Base-by-base conservation (phyloP, 441 rosid genomes). In the Pelargonium myrrhifolium region DNA sequence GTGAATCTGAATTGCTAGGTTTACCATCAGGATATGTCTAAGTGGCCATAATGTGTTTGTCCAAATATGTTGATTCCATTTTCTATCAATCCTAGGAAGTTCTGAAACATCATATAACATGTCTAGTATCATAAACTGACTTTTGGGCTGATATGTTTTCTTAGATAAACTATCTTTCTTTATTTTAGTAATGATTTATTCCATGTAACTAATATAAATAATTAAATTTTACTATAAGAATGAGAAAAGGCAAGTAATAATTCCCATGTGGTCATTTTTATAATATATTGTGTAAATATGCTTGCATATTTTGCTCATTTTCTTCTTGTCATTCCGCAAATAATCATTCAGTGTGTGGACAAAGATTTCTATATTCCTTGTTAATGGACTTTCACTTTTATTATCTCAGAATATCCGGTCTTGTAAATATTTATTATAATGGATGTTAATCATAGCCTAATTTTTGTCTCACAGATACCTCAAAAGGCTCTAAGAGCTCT, bases 391-490 rank as follows among this genome's bases (percentile, higher is more conserved):
- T 22, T 24, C 37, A 24, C 64, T 60, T 9, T 60, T 26, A 60
- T 11, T 9, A 3, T 47, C 3, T 11, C 17, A 35, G 8, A 35
- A 35, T 35, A 35, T 35, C 24, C 53, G 31, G 2, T 68, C 24
- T 42, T 39, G 20, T 11, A 59, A 53, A 39, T 64, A 65, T 61
- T 66, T 39, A 70, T 59, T 28, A 55, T 37, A 65, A 45, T 15
- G 49, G 39, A 37, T 66, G 17, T 26, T 55, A 35, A 55, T 56
- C 35, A n/a, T 35, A 47, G 37, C 64, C 15, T 24, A 26, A 62
- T 64, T 58, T 49, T 67, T 64, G 51, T 72, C 65, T 24, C 77
- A 75, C 86, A 94, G 99, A 85, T 72, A 88, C 72, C 71, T 65
- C 68, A 18, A 87, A 81, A 74, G 77, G 72, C 73, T 35, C 75